Evolutionary conservation across 2,329 filamentous ascomycete species (phyloP), one percentile per base, ranked within the genome.

Genomic region (Akanthomyces muscarius): DNA sequence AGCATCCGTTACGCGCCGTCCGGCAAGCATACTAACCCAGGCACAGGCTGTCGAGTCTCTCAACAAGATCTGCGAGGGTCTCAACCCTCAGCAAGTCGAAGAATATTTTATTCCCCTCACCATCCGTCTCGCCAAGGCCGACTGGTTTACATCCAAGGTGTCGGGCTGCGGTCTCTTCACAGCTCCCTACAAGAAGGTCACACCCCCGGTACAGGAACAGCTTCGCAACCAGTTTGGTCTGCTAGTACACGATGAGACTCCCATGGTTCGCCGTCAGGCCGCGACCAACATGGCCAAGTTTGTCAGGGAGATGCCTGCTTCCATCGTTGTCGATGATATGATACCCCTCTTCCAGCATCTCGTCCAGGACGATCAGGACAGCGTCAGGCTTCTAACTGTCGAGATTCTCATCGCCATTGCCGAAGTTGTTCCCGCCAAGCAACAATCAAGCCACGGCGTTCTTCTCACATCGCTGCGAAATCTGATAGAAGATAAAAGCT

Each of bases 71-170:
- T 98, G 95, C 85, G 87, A 88, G 74, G 88, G 97, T 75, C 85
- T 99, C 62, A 96, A 92, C 57, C 82, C 92, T 71, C 86, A 92
- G 77, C 95, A 99, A 81, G 89, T 98, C 74, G 95, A 99, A 82
- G 91, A 97, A 72, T 91, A 93, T 79, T 98, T 98, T 80, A 94
- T 99, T 70, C 95, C 95, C 66, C 89, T 99, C 73, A 93, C 93
- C 65, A 86, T 96, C 73, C 92, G 95, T 74, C 90, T 99, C 66
- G 96, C 95, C 68, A 99, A 98, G 85, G 95, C 95, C 78, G 95
- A 99, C 80, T 99, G 95, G 95, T 99, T 99, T 78, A 99, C 95
- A 63, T 98, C 95, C 68, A 99, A 98, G 81, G 95, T 99, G 68
- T 99, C 95, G 38, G 95, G 94, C 66, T 97, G 94, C 68, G 95